Conservation (phyloP, 1,284 basidiomycete species). For the Cryptococcus neoformans region DNA sequence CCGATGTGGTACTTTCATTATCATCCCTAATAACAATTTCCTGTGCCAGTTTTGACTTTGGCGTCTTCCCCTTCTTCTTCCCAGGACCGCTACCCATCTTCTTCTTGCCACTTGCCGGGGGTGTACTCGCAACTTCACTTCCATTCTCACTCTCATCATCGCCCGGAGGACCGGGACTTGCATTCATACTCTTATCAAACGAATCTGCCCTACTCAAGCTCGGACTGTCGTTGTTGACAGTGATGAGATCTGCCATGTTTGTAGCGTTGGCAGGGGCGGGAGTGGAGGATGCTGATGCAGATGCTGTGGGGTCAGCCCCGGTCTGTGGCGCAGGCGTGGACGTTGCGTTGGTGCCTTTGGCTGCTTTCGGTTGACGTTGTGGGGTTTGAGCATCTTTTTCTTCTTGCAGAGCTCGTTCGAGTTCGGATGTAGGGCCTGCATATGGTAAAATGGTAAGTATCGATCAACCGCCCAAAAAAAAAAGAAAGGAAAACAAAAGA, state of each 20-base stretch:
- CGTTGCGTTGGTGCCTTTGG: constrained; percentile 4
- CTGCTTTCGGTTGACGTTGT: constrained; percentile 6
- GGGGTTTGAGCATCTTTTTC: constrained; percentile 36
- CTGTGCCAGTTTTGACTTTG: constrained; percentile 43
- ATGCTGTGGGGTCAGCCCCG: background rate
- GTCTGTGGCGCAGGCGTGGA: background rate
- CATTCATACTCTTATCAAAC: background rate
- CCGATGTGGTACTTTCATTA: constrained; percentile 19
- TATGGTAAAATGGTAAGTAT: background rate
- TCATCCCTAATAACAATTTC: constrained; percentile 33
- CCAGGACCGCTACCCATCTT: constrained; percentile 1
- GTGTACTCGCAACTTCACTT: background rate
- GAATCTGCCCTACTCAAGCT: background rate
- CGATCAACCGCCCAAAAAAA: too few species aligned
- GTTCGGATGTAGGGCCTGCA: constrained; percentile 36
- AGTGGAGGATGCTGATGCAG: background rate
- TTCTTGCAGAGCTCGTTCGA: constrained; percentile 21
- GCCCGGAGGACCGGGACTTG: background rate
- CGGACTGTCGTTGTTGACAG: background rate
- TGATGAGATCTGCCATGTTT: background rate
- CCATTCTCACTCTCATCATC: background rate
- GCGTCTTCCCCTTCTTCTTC: constrained; percentile 11
- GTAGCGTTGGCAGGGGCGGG: background rate
- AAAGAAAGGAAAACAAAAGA: background rate
- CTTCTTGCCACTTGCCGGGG: background rate